Evolutionary conservation across 116 monocot species (phyloP), one percentile per base, ranked within the genome.

Genomic region (Cymodocea nodosa): DNA sequence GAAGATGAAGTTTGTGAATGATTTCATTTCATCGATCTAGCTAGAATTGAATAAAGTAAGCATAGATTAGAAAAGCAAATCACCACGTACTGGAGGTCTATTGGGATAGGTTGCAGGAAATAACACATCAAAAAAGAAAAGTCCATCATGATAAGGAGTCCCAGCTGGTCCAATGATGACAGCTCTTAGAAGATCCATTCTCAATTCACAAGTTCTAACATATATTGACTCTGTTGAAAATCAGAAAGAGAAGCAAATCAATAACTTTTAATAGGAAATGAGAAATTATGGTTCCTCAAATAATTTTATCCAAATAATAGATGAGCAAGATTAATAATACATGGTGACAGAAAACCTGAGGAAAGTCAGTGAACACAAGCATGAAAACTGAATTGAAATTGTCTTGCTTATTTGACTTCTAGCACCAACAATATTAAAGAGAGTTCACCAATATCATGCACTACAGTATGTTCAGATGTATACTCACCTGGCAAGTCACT

Each of bases 131-230:
- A 93, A 93, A 66, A 93, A 93, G 79, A 93, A 93, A 54, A 93
- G 83, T 17, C 85, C 93, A 71, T 88, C 83, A 57, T 85, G 83
- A 67, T 93, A 93, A 60, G 92, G 92, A 71, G 92, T 93, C 39
- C 88, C 92, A 73, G 76, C 63, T 17, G 88, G 88, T 62, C 93
- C 93, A 53, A 85, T 62, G 51, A 93, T 88, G 13, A 74, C 88
- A 68, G 93, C 93, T 70, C 88, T 85, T 22, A 93, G 77, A 60
- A 93, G 73, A 51, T 89, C 89, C 77, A 93, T 83, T 70, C 86
- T 83, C 63, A 82, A 81, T 75, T 93, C 93, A 74, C 82, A 86
- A 49, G 75, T 72, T 80, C 89, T 77, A n/a, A 89, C 89, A 74
- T 65, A 86, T 74, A 93, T 89, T 5, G 74, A 70, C 37, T 86